Conservation (phyloP, 2,329 filamentous ascomycete species). For the Coleophoma cylindrospora region DNA sequence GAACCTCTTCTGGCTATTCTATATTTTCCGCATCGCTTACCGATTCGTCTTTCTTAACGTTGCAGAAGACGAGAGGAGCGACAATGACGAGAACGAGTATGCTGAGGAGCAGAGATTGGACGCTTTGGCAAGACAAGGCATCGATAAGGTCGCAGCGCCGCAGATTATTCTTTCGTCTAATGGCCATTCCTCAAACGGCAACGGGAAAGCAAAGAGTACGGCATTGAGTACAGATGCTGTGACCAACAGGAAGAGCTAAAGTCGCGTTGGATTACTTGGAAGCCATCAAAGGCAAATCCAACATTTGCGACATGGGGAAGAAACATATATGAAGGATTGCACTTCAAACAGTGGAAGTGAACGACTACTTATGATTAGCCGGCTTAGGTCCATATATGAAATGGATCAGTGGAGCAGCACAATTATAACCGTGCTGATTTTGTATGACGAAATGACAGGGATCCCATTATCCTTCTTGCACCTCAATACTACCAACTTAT, state of each 20-base stretch:
- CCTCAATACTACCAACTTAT: no score
- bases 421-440: no score
- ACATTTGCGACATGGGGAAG: no score
- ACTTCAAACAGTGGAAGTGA: no score
- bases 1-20: slow-evolving; percentile 78
- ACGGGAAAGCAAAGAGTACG: slow-evolving; percentile 11
- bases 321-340: no score
- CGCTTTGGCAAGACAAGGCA: slow-evolving; percentile 8
- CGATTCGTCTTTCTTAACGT: slow-evolving; percentile 59
- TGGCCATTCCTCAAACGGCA: slow-evolving; percentile 8
- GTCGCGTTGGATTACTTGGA: no score
- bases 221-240: slow-evolving; percentile 10
- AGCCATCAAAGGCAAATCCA: no score
- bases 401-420: no score
- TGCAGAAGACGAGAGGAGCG: slow-evolving; percentile 67
- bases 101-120: slow-evolving; percentile 18
- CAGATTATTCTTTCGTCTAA: slow-evolving; percentile 8
- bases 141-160: slow-evolving; percentile 6
- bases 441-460: no score
- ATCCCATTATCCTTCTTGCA: no score
- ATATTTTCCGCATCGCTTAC: slow-evolving; percentile 70
- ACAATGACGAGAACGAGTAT: slow-evolving; percentile 53
- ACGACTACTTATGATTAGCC: no score
- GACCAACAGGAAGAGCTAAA: slow-evolving; percentile 15
- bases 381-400: no score